Evolutionary conservation across 257 asterid species (phyloP).

Genomic region (Ilex asprella): DNA sequence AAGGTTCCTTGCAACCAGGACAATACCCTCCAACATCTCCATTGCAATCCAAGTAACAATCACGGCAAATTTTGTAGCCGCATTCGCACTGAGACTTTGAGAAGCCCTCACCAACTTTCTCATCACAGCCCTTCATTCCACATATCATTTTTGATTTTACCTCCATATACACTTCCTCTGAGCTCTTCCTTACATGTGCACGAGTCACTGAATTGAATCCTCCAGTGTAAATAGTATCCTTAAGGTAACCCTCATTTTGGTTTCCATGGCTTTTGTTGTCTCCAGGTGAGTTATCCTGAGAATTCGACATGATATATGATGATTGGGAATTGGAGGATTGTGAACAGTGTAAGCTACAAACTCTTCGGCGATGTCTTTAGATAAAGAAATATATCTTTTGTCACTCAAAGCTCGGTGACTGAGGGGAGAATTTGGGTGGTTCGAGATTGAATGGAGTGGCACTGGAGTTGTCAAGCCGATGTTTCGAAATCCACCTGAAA

Average conservation of each 20-base stretch:
- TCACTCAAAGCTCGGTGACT: conserved; percentile 27
- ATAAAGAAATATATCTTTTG: conserved; percentile 57
- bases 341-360: conserved; percentile 86
- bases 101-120: conserved; percentile 34
- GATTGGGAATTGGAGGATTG: conserved; percentile 83
- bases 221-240: conserved; percentile 78
- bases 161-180: conserved; percentile 26
- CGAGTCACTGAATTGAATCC: conserved; percentile 73
- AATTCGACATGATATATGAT: conserved; percentile 33
- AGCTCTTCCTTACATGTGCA: conserved; percentile 63
- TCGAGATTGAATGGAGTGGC: conserved; percentile 66
- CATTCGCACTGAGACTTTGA: conserved; percentile 60
- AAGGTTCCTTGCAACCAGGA: conserved; percentile 82
- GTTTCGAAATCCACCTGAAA: conserved; percentile 62
- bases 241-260: conserved; percentile 54
- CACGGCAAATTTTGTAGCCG: conserved; percentile 66
- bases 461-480: conserved; percentile 62
- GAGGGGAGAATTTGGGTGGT: conserved; percentile 56
- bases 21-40: conserved; percentile 50
- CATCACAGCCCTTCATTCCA: conserved; percentile 79
- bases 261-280: conserved; percentile 38
- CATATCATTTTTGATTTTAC: conserved; percentile 51
- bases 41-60: conserved; percentile 60
- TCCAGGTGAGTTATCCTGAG: conserved; percentile 33
- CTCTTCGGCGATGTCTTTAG: conserved; percentile 69